Evolutionary conservation across 345 rosid species (phyloP), one percentile per base, ranked within the genome.

Genomic region (Murraya koenigii): DNA sequence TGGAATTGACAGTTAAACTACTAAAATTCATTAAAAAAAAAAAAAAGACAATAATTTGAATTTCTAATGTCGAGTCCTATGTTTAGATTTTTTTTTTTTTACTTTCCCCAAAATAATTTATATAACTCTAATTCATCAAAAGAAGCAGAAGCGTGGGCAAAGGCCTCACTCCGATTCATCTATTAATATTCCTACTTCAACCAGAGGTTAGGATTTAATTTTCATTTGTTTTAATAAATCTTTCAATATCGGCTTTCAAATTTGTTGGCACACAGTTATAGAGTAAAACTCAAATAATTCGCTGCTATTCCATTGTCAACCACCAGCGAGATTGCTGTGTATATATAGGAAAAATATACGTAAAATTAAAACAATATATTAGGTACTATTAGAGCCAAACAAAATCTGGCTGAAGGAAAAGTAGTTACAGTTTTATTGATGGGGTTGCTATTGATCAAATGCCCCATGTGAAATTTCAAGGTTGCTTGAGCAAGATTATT

Each of bases 1-100:
- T n/a, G 90, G 80, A 94, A 91, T 22, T 90, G 85, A 84, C 98
- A 94, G 70, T 94, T 91, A 93, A 41, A 10, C 47, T 10, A 41
- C 4, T 9, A 9, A 39, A 39, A 39, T 1, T 39, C 2, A 39
- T 39, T 39, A 1, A 39, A 39, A 30, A 8, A 39, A 6, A 8
- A 38, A 39, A 39, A 39, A 39, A 39, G 0, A 41, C 11, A 41
- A 3, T 41, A 41, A 41, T 41, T 41, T 41, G 15, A 41, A 41
- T 41, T 10, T 41, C 14, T 41, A 11, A 11, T 0, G 15, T 41
- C 4, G 49, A 41, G 1, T 41, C 93, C 90, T 90, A 71, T 92
- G 56, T 41, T 41, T 41, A 10, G 1, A 3, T 2, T 41, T 41
- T 10, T 41, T 39, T 9, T 11, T 10, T 39, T 2, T 0, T 3